A percentile compares a stretch with the other conserved stretches of the same genome.
Evolutionary conservation across 139 green algal species (phyloP).

Genomic region (Coelastrella sp.): DNA sequence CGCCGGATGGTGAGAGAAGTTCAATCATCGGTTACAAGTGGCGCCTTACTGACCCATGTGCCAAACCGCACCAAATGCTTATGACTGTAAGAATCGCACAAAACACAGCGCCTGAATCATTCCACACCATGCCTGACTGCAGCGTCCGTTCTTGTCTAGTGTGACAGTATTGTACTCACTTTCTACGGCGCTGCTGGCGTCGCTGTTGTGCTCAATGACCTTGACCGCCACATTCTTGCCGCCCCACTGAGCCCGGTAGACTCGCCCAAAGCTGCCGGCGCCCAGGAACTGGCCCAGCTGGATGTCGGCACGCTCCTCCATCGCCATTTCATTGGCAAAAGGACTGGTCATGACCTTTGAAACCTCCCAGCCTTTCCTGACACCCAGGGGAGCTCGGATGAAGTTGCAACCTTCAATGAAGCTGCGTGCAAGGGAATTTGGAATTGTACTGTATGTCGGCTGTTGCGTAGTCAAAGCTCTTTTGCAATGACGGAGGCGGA

Average conservation of each 20-base stretch:
- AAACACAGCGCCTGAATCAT: not conserved
- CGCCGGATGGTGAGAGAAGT: not conserved
- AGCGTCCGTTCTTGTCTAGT: no score
- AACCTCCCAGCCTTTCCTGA: conserved; percentile 37
- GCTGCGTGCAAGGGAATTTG: not conserved
- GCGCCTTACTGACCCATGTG: no score
- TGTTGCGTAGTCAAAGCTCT: no score
- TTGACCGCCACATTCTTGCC: conserved; percentile 36
- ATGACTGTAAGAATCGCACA: no score
- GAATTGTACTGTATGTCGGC: no score
- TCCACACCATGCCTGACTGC: no score
- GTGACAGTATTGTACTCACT: not conserved
- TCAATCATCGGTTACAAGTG: not conserved
- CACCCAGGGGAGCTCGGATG: not conserved
- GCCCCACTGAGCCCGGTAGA: not conserved
- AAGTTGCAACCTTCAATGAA: conserved; percentile 42
- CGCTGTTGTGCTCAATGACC: conserved; percentile 38
- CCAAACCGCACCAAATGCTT: no score
- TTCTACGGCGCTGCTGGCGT: not conserved
- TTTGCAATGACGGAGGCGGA: no score
- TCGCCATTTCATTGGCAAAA: not conserved
- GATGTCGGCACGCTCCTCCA: not conserved
- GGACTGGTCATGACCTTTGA: conserved; percentile 10
- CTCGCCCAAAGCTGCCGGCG: not conserved
- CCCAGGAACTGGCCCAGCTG: conserved; percentile 3